These are phyloP conservation scores for Phytophthora constricta DNA, from an alignment of 352 stramenopile species.

Conservation along the genomic window DNA sequence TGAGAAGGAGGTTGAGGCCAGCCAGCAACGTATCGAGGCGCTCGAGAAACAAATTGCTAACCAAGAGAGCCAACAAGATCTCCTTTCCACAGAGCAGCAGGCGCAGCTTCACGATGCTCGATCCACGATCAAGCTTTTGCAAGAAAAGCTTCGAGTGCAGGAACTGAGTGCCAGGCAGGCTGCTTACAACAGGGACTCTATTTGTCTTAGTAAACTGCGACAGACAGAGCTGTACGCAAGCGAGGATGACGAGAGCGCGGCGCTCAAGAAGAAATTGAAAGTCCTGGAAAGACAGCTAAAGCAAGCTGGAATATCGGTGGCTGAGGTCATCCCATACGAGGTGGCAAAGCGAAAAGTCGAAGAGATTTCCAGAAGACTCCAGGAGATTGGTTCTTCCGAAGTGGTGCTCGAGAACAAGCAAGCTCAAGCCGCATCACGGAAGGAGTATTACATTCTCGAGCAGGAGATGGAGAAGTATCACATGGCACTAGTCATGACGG, in stretches of 20 bases:
- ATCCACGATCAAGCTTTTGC: slow-evolving; percentile 57
- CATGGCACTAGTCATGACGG: slow-evolving; percentile 87
- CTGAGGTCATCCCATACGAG: slow-evolving; percentile 91
- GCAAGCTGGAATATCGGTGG: slow-evolving; percentile 80
- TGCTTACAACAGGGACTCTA: slow-evolving; percentile 57
- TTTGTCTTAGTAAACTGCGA: slow-evolving; percentile 58
- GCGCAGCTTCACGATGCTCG: slow-evolving; percentile 61
- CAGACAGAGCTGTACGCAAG: slow-evolving; percentile 45
- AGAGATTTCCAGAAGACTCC: slow-evolving; percentile 81
- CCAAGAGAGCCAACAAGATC: slow-evolving; percentile 62
- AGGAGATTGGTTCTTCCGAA: slow-evolving; percentile 85
- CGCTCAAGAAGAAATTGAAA: slow-evolving; percentile 71
- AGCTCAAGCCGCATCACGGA: slow-evolving; percentile 54
- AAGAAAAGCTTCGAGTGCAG: slow-evolving; percentile 65
- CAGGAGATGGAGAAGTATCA: slow-evolving; percentile 93
- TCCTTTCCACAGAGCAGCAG: slow-evolving; percentile 68
- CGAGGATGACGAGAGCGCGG: slow-evolving; percentile 53
- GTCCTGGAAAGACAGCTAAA: slow-evolving; percentile 79
- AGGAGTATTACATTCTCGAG: slow-evolving; percentile 90
- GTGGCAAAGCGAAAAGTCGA: slow-evolving; percentile 78
- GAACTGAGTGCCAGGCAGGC: slow-evolving; percentile 61
- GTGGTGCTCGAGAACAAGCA: slow-evolving; percentile 57
- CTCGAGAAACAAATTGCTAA: slow-evolving; percentile 63
- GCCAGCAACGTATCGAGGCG: slow-evolving; percentile 60
- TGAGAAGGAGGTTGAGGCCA: slow-evolving; percentile 75